Evolutionary conservation across 2,329 filamentous ascomycete species (phyloP), one percentile per base, ranked within the genome.

Genomic region (Geosmithia morbida): DNA sequence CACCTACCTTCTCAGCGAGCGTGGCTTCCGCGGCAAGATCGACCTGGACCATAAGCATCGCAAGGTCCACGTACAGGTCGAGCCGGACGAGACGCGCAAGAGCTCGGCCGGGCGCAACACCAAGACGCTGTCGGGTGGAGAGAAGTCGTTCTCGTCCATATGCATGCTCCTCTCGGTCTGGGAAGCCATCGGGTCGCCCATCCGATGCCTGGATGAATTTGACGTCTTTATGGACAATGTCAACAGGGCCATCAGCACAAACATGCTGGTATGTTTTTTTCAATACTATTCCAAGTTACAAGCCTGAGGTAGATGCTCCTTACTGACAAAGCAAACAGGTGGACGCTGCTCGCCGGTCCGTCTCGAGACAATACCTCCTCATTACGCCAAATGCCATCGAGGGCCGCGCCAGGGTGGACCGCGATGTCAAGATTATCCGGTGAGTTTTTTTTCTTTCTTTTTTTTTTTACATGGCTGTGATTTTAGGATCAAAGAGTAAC

Each of bases 161-260:
- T 98, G 92, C 65, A 75, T 98, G 55, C 69, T 98, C 48, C 73
- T 98, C 30, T 80, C 88, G 2, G 83, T 98, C 17, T 98, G 92
- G 92, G 92, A 98, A 60, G 90, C 92, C 29, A 98, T 98, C 83
- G 90, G 92, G 11, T 94, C 88, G 17, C 90, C 89, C 1, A 83
- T 98, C 51, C 80, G 92, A 48, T 98, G 92, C 59, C 72, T 98
- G 47, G 92, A 98, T 64, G 92, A 98, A 65, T 98, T 97, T 59
- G 92, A 98, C 61, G 92, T 98, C 30, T 98, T 96, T 71, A 98
- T 98, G 92, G 92, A 98, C 65, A 87, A 84, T 55, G 87, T 97
- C 50, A 98, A 98, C 64, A 81, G 92, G 51, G 87, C 85, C 48
- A 85, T 94, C 55, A 94, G 87, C 60, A 95, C 94, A 56, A 85